Percentiles rank a stretch among this genome's conserved stretches.
These are phyloP conservation scores for Malassezia equina DNA, from an alignment of 1,284 basidiomycete species.

Conservation along the genomic window DNA sequence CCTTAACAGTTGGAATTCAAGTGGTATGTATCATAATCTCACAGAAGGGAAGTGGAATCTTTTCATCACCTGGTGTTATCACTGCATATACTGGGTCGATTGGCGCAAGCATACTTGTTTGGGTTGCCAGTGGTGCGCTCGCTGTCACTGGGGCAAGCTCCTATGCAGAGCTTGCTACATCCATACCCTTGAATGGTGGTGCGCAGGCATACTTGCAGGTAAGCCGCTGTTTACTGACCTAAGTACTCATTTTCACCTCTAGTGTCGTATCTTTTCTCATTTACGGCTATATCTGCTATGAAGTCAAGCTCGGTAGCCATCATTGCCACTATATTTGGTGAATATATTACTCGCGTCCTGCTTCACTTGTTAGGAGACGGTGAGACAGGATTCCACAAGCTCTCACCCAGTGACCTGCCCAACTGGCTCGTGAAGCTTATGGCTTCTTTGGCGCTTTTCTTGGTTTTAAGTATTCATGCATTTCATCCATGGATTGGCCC, in stretches of 20 bases:
- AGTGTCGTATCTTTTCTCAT: slow-evolving; percentile 53
- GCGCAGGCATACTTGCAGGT: slow-evolving; percentile 59
- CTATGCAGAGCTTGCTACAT: slow-evolving; percentile 55
- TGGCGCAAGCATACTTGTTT: slow-evolving; percentile 38
- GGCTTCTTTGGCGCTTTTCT: slow-evolving; percentile 61
- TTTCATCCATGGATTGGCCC: slow-evolving; percentile 69
- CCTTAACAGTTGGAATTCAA: slow-evolving; percentile 43
- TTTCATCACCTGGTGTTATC: slow-evolving; percentile 44
- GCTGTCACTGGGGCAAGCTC: slow-evolving; percentile 56
- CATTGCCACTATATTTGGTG: slow-evolving; percentile 54
- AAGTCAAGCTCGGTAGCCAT: slow-evolving; percentile 56
- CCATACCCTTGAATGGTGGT: slow-evolving; percentile 53
- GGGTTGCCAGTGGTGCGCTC: slow-evolving; percentile 35
- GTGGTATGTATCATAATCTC: slow-evolving; percentile 18
- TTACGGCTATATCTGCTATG: slow-evolving; percentile 48
- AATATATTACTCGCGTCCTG: slow-evolving; percentile 65
- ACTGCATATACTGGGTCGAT: slow-evolving; percentile 41
- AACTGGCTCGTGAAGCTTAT: slow-evolving; percentile 88
- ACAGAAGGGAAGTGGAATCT: slow-evolving; percentile 36
- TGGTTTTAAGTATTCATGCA: slow-evolving; percentile 67
- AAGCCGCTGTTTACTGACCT: not conserved
- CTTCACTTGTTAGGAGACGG: slow-evolving; percentile 48
- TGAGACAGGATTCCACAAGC: slow-evolving; percentile 59
- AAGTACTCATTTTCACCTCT: slow-evolving; percentile 62
- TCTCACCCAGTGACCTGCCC: slow-evolving; percentile 63